Base-by-base conservation (phyloP, 768 basidiomycete species). In the Calocera viscosa region DNA sequence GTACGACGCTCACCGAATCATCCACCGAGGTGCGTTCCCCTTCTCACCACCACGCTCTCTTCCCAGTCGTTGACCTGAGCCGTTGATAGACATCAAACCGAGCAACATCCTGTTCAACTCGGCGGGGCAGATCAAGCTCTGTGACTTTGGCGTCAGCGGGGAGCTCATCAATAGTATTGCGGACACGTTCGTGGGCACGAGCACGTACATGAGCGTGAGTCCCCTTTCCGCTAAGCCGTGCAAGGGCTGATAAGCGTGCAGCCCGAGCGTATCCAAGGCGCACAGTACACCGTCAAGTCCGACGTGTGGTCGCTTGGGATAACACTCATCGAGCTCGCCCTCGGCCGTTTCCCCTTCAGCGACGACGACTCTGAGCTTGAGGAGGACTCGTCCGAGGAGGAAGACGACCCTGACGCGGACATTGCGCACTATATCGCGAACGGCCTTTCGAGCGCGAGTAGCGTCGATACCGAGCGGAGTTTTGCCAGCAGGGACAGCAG, bases 301-400 rank as follows among this genome's bases (percentile, higher is more conserved):
- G 96, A 99, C 72, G 95, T 98, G 2, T 99, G 96, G 96, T 97
- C 95, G 0, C 84, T 98, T 49, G 96, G 96, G 33, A 93, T 99
- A 73, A 91, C 94, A 8, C 82, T 99, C 63, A 94, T 98, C 75
- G 96, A 99, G 78, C 86, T 99, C 43, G 96, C 94, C 0, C 84
- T 95, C 34, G 96, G 95, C 17, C 89, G 93, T 39, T 99, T 99
- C 82, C 96, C 96, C 26, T 99, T 98, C 79, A 86, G 91, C 49
- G 89, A 91, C 73, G 86, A 87, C 1, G 79, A 81, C 40, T 84
- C 85, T 16, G 87, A 88, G 74, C 90, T 70, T 17, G 70, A 47
- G 3, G 66, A 67, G 24, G 71, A 89, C 72, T 88, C 87, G 34
- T 87, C 89, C 72, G 43, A 65, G 2, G 69, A 68, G 16, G 68